phyloP scores from a whole-genome alignment of 2,329 filamentous ascomycete species.

The Teratosphaeria nubilosa region DNA sequence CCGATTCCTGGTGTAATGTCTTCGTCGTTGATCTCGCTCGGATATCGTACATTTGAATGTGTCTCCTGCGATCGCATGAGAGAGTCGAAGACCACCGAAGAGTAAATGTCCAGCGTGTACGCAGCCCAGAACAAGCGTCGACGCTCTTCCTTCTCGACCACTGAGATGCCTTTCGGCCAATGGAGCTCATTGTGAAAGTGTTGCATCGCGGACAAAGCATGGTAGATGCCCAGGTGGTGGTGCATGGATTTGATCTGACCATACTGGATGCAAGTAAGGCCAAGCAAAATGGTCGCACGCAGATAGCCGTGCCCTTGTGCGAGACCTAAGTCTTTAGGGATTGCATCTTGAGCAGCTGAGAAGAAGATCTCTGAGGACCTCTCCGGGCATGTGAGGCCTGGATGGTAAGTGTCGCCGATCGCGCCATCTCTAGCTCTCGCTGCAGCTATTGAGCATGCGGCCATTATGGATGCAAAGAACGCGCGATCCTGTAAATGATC shows the following conservation, averaged over 20 bases:
- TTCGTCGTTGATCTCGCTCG: slow-evolving; percentile 39
- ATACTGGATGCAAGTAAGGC: slow-evolving; percentile 43
- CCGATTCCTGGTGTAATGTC: slow-evolving; percentile 26
- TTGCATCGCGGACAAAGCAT: slow-evolving; percentile 40
- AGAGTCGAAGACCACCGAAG: slow-evolving; percentile 43
- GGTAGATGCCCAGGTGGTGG: slow-evolving; percentile 41
- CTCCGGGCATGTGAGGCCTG: slow-evolving; percentile 13
- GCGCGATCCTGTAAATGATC: slow-evolving; percentile 35
- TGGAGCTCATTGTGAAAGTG: slow-evolving; percentile 44
- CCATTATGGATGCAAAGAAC: slow-evolving; percentile 43
- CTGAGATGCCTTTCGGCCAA: slow-evolving; percentile 39
- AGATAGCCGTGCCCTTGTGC: slow-evolving; percentile 32
- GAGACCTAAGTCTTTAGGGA: slow-evolving; percentile 28
- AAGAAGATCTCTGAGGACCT: slow-evolving; percentile 36
- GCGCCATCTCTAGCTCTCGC: slow-evolving; percentile 43
- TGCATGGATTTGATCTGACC: slow-evolving; percentile 42
- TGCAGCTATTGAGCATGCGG: slow-evolving; percentile 41
- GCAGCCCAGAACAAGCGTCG: slow-evolving; percentile 47
- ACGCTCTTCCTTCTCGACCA: slow-evolving; percentile 40
- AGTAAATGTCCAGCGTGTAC: slow-evolving; percentile 47
- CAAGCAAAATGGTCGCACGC: slow-evolving; percentile 39
- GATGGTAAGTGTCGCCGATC: slow-evolving; percentile 24
- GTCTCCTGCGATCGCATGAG: slow-evolving; percentile 37
- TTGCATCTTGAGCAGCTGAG: slow-evolving; percentile 32
- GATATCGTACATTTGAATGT: slow-evolving; percentile 39